A percentile compares a stretch with the other conserved stretches of the same genome.
Evolutionary conservation across 768 basidiomycete genomes (phyloP).

Genomic region (Podaxis sp.): DNA sequence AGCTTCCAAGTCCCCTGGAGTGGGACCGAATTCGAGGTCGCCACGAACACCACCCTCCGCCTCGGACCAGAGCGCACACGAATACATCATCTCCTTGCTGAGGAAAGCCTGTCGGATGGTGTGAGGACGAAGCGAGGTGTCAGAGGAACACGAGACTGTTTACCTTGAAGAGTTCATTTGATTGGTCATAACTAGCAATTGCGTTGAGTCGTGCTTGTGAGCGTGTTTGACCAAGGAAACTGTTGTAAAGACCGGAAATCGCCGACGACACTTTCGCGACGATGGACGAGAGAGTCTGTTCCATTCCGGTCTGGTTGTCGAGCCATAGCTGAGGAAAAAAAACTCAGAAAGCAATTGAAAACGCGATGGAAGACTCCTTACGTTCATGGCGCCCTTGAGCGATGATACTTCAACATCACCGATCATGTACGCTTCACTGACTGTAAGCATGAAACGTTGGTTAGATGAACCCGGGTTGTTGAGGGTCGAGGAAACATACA

Average conservation of each 20-base stretch:
- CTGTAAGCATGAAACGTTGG: slow-evolving; percentile 32
- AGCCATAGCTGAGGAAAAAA: slow-evolving; percentile 56
- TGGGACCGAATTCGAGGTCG: slow-evolving; percentile 58
- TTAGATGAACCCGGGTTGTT: slow-evolving; percentile 1
- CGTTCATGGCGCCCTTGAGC: slow-evolving; percentile 63
- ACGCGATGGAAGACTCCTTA: slow-evolving; percentile 33
- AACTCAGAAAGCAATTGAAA: slow-evolving; percentile 3
- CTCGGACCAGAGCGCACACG: slow-evolving; percentile 82
- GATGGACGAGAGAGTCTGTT: slow-evolving; percentile 54
- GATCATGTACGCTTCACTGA: slow-evolving; percentile 77
- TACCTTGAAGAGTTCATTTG: slow-evolving; percentile 84
- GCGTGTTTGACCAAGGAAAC: slow-evolving; percentile 71
- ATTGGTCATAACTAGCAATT: slow-evolving; percentile 89
- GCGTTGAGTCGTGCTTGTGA: slow-evolving; percentile 77
- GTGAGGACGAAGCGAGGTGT: slow-evolving; percentile 13
- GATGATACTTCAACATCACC: slow-evolving; percentile 63
- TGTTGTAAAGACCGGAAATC: slow-evolving; percentile 64
- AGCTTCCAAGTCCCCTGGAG: slow-evolving; percentile 68
- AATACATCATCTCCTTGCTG: slow-evolving; percentile 93
- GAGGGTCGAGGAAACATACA: slow-evolving; percentile 41
- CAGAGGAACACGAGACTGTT: slow-evolving; percentile 13
- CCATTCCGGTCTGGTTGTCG: slow-evolving; percentile 62
- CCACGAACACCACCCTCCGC: slow-evolving; percentile 79
- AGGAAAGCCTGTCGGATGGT: slow-evolving; percentile 59
- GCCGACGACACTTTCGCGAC: slow-evolving; percentile 57